These are phyloP conservation scores for Xylaria cubensis DNA, from an alignment of 495 filamentous ascomycete genomes.

Conservation along the genomic window DNA sequence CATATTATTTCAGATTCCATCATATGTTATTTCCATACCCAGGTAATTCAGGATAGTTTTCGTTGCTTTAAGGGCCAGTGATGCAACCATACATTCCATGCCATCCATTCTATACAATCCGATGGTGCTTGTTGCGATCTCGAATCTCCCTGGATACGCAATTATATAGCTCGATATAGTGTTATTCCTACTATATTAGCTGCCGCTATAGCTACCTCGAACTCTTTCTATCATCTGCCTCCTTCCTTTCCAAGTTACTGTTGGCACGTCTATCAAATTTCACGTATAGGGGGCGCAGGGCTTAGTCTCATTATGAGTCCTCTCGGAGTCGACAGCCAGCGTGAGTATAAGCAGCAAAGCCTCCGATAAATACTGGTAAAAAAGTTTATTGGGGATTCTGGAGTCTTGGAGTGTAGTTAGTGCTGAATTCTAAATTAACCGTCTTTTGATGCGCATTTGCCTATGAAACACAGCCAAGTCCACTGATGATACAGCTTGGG, in stretches of 20 bases:
- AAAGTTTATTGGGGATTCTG: background rate
- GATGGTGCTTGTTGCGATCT: no score
- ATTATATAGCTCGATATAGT: no score
- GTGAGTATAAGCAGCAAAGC: background rate
- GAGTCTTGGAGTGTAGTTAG: background rate
- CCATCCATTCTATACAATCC: no score
- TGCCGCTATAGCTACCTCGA: background rate
- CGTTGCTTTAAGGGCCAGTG: no score
- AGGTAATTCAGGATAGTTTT: no score
- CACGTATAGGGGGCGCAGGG: background rate
- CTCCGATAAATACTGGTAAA: background rate
- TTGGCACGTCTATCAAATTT: background rate
- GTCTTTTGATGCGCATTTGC: background rate
- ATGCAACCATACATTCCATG: no score
- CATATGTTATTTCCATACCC: no score
- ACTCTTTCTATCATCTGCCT: background rate
- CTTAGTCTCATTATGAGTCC: no score
- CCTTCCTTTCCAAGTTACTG: background rate
- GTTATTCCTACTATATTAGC: no score
- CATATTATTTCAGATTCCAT: no score
- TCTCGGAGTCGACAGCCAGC: background rate
- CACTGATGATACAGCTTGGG: constrained; percentile 9
- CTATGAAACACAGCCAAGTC: constrained; percentile 15
- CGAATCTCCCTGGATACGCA: no score
- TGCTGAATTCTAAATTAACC: background rate